Conservation (phyloP, 2,329 filamentous ascomycete species). For the Diaporthe vaccinii region DNA sequence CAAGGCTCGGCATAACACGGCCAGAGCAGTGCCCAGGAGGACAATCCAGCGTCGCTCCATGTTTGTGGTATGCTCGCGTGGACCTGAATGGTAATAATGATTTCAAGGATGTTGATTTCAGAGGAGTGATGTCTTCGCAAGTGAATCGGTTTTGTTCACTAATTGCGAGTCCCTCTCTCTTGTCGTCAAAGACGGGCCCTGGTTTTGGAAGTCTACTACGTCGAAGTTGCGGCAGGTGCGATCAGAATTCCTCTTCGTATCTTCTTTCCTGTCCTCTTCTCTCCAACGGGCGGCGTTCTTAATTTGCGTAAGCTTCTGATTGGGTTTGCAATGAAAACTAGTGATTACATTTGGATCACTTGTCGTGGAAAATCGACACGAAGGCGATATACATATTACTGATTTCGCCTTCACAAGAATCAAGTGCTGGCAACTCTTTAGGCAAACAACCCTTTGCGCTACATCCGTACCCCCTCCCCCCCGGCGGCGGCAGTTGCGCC, state of each 20-base stretch:
- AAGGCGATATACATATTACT: not conserved
- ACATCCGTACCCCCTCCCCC: not conserved
- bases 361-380: not conserved
- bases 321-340: too few species aligned
- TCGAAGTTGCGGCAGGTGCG: not conserved
- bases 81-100: accelerated
- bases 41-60: not conserved
- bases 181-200: not conserved
- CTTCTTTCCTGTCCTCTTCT: not conserved
- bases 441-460: not conserved
- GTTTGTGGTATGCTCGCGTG: too few species aligned
- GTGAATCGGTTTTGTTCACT: too few species aligned
- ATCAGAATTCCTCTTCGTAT: not conserved
- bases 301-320: not conserved
- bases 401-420: not conserved
- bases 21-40: not conserved
- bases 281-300: not conserved
- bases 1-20: not conserved
- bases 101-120: not conserved
- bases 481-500: not conserved
- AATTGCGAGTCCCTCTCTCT: not conserved
- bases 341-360: not conserved
- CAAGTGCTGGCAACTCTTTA: not conserved
- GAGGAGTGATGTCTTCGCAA: too few species aligned
- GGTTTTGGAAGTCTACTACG: not conserved